phyloP scores from a whole-genome alignment of 78 protist genomes.

The Dictyostelium citrinum region DNA sequence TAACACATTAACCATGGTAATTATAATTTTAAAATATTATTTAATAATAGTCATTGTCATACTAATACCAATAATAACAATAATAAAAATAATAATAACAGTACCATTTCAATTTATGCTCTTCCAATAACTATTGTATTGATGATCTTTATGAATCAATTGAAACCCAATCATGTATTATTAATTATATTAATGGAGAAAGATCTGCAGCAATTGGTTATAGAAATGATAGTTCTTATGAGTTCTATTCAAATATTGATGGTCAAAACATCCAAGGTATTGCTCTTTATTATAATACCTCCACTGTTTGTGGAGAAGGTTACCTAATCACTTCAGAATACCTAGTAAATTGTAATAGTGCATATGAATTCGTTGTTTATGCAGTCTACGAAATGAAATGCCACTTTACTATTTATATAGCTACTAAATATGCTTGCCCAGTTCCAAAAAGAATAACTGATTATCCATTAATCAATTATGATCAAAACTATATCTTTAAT shows the following conservation, averaged over 20 bases:
- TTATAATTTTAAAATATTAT: neutral
- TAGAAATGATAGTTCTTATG: neutral
- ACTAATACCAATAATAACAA: neutral
- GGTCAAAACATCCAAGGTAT: neutral
- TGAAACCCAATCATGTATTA: neutral
- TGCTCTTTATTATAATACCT: neutral
- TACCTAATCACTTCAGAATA: neutral
- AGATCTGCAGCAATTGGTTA: neutral
- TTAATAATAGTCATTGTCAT: neutral
- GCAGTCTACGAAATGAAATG: neutral
- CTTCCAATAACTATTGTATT: neutral
- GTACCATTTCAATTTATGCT: neutral
- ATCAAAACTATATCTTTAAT: too few relatives aligned
- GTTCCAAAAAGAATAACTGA: too few relatives aligned
- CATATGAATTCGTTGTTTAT: neutral
- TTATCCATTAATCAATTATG: too few relatives aligned
- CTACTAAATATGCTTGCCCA: neutral
- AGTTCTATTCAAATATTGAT: neutral
- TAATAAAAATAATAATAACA: neutral
- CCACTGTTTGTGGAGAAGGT: neutral
- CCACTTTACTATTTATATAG: neutral
- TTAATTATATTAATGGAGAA: neutral
- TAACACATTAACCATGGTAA: neutral
- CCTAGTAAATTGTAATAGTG: neutral
- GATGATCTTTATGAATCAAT: neutral